Evolutionary conservation across 805 yeast species (phyloP).

Genomic region (Pichia rugopelliculosa): DNA sequence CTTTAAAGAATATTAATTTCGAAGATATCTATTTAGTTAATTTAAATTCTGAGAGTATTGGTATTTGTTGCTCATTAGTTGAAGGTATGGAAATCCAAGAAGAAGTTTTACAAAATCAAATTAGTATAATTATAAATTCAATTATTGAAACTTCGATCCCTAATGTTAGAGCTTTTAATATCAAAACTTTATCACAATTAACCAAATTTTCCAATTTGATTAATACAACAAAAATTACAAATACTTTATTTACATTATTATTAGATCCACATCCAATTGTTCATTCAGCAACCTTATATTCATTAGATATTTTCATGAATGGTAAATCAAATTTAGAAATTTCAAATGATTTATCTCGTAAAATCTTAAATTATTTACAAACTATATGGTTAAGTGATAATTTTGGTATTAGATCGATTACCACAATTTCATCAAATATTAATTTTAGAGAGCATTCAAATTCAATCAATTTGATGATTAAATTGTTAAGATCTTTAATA

Average conservation of each 20-base stretch:
- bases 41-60: constrained; percentile 29
- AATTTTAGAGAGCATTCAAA: constrained; percentile 35
- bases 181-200: constrained; percentile 34
- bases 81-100: constrained; percentile 17
- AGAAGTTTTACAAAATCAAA: constrained; percentile 30
- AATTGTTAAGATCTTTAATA: constrained; percentile 38
- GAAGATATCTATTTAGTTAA: constrained; percentile 17
- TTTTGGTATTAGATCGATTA: constrained; percentile 39
- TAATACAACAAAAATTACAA: constrained; percentile 41
- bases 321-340: constrained; percentile 35
- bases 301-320: constrained; percentile 49
- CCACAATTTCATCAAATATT: constrained; percentile 42
- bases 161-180: constrained; percentile 50
- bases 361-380: constrained; percentile 35
- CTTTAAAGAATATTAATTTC: constrained; percentile 21
- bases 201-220: constrained; percentile 20
- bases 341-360: constrained; percentile 31
- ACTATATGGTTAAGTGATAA: constrained; percentile 37
- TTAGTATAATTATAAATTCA: constrained; percentile 50
- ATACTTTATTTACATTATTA: constrained; percentile 51
- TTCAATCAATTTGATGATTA: constrained; percentile 37
- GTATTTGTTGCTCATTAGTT: constrained; percentile 23
- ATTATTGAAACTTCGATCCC: constrained; percentile 65
- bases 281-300: constrained; percentile 62
- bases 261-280: constrained; percentile 83